phyloP scores from a whole-genome alignment of 2,329 filamentous ascomycete genomes.

The Cyphellophora europaea region DNA sequence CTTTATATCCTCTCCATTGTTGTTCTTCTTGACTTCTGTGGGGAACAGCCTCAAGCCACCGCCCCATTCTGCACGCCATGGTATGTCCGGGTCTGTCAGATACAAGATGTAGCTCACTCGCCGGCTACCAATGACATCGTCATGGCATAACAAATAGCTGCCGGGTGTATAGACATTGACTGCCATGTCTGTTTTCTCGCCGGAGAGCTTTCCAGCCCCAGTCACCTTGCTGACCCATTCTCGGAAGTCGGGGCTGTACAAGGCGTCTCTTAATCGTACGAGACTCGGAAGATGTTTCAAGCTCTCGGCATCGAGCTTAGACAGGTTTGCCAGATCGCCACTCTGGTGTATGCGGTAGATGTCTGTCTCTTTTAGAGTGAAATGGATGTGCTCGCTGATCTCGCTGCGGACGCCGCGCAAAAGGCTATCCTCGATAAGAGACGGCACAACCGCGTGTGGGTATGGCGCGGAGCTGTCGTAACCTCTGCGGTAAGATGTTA shows the following conservation, averaged over 20 bases:
- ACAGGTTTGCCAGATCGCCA: conserved; percentile 90
- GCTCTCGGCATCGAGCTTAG: conserved; percentile 80
- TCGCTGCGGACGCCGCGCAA: conserved; percentile 80
- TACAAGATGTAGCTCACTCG: conserved; percentile 97
- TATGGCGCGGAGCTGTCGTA: conserved; percentile 49
- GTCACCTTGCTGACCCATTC: conserved; percentile 82
- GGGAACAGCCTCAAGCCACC: conserved; percentile 85
- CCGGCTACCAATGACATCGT: conserved; percentile 96
- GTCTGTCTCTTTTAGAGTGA: conserved; percentile 97
- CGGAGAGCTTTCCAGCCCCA: conserved; percentile 75
- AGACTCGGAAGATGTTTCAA: conserved; percentile 79
- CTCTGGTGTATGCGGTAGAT: conserved; percentile 99
- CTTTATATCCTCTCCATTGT: conserved; percentile 65
- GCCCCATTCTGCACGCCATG: conserved; percentile 88
- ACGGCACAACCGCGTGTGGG: conserved; percentile 82
- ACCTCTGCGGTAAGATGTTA: conserved; percentile 32
- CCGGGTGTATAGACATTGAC: conserved; percentile 98
- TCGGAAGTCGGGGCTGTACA: conserved; percentile 86
- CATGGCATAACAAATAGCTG: conserved; percentile 90
- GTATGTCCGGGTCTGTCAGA: conserved; percentile 79
- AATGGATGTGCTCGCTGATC: conserved; percentile 82
- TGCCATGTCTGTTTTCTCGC: conserved; percentile 95
- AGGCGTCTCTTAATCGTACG: conserved; percentile 81
- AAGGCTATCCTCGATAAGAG: conserved; percentile 69
- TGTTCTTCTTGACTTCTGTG: conserved; percentile 53